Evolutionary conservation across 257 asterid species (phyloP).

Genomic region (Solanum chaucha): DNA sequence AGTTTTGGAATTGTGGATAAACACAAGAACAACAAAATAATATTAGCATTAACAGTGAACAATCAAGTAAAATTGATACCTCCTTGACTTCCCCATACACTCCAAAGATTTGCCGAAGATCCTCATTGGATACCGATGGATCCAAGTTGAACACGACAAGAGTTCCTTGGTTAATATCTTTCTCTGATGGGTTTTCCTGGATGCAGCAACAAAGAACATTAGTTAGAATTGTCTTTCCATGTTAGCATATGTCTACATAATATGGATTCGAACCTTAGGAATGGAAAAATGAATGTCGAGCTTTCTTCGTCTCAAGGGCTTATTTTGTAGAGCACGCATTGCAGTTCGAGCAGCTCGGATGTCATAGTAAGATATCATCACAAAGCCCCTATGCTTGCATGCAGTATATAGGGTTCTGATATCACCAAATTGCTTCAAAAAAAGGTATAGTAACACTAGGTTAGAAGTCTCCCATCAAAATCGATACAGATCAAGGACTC

Average conservation of each 20-base stretch:
- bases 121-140: conserved; percentile 87
- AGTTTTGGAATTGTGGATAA: background rate
- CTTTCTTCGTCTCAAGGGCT: conserved; percentile 61
- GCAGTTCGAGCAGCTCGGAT: conserved; percentile 20
- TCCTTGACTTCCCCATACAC: conserved; percentile 96
- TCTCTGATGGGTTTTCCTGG: conserved; percentile 96
- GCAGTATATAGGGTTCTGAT: conserved; percentile 13
- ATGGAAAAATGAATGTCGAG: conserved; percentile 83
- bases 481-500: background rate
- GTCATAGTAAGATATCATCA: conserved; percentile 20
- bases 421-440: conserved; percentile 18
- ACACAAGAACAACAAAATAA: background rate
- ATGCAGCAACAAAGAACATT: conserved; percentile 1
- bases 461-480: background rate
- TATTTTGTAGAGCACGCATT: conserved; percentile 35
- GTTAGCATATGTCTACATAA: background rate
- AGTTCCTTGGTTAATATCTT: conserved; percentile 94
- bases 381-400: conserved; percentile 18
- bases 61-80: conserved; percentile 28
- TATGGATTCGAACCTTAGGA: conserved; percentile 42
- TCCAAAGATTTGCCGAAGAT: conserved; percentile 90
- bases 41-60: background rate
- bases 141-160: conserved; percentile 93
- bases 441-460: background rate
- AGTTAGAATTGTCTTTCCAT: conserved; percentile 1